Evolutionary conservation across 768 basidiomycete species (phyloP), one percentile per base, ranked within the genome.

Genomic region (Leccinum obscurum): DNA sequence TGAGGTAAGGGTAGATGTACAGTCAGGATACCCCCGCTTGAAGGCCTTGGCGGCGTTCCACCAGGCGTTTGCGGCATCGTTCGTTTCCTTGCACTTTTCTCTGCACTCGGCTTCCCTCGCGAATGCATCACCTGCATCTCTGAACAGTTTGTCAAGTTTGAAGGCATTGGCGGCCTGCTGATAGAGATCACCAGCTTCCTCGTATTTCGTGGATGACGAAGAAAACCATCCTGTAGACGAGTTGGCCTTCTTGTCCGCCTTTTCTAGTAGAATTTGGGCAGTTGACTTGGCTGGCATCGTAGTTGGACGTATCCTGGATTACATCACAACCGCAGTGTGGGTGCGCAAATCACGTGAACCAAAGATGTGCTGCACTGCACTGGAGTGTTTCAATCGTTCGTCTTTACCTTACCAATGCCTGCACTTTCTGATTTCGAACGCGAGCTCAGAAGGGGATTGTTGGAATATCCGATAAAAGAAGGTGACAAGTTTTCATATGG

Each of bases 11-110:
- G 26, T 28, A n/a, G 11, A 75, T 88, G 72, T 72, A 97, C 96
- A 79, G 66, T 93, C 90, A 34, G 82, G 95, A 72, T 83, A 86
- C 26, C 87, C 89, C 75, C 90, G 83, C 80, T 98, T 99, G 81
- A 92, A 99, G 11, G 90, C 87, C 77, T 98, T 98, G 35, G 93
- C 88, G 13, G 97, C 95, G 72, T 96, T 97, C 92, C 96, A 98
- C 89, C 90, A 98, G 9, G 95, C 95, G 71, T 95, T 96, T 22
- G 95, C 91, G n/a, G 96, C 95, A 66, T 98, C 97, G 65, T 94
- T 94, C 52, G 73, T 76, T 76, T 98, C 96, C 52, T 90, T 89
- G 68, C 86, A 89, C 61, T 88, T 86, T 76, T 95, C 88, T 66
- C 95, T 84, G 74, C 95, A 97, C 68, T 98, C 95, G 1, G 96